These are phyloP conservation scores for Scheffersomyces coipomensis DNA, from an alignment of 805 yeast species.

Conservation along the genomic window DNA sequence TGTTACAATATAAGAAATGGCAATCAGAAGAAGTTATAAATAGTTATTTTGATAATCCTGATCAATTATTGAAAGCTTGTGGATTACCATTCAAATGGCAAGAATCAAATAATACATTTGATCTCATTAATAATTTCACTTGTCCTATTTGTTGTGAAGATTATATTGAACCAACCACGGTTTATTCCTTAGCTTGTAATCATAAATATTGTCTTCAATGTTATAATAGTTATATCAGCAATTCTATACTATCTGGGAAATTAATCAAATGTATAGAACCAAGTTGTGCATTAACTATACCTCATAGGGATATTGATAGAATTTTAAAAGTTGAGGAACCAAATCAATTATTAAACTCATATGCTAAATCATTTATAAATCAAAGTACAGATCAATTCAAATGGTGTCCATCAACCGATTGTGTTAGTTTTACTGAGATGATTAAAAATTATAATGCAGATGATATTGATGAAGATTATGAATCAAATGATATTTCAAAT, in stretches of 20 bases:
- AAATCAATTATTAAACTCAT: conserved; percentile 37
- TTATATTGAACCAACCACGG: conserved; percentile 28
- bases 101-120: conserved; percentile 8
- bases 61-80: conserved; percentile 20
- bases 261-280: conserved; percentile 69
- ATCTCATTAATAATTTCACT: conserved; percentile 20
- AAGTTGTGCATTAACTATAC: conserved; percentile 44
- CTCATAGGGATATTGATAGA: conserved; percentile 36
- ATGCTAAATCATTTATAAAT: conserved; percentile 50
- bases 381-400: conserved; percentile 43
- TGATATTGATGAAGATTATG: conserved; percentile 15
- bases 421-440: conserved; percentile 55
- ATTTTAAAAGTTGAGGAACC: conserved; percentile 11
- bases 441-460: conserved; percentile 10
- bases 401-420: conserved; percentile 88
- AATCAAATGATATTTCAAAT: conserved; percentile 11
- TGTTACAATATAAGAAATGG: conserved; percentile 40
- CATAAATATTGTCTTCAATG: conserved; percentile 74
- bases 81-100: conserved; percentile 21
- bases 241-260: conserved; percentile 39
- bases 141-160: conserved; percentile 86
- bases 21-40: conserved; percentile 37
- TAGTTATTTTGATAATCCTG: conserved; percentile 31
- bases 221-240: conserved; percentile 57
- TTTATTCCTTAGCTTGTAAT: conserved; percentile 60